Percentiles rank a stretch among this genome's conserved stretches.
Evolutionary conservation across 2,329 filamentous ascomycete species (phyloP).

Genomic region (Diatrype stigma): DNA sequence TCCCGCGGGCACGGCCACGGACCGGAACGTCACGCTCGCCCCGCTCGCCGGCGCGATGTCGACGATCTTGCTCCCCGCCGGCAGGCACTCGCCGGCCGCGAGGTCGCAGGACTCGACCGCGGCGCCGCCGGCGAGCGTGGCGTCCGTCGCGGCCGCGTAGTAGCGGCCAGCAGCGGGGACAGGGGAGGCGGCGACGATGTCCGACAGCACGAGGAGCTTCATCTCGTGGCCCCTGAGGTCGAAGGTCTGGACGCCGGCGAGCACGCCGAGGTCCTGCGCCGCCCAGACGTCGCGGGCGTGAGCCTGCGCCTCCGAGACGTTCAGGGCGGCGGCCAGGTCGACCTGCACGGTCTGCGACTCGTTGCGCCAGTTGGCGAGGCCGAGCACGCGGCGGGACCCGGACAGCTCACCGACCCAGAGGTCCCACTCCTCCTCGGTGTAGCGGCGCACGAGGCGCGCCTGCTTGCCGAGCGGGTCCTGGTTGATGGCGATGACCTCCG

Average conservation of each 20-base stretch:
- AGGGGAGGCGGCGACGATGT: constrained; percentile 22
- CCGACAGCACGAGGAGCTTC: constrained; percentile 33
- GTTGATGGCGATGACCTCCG: constrained; percentile 53
- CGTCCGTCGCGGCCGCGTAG: constrained; percentile 33
- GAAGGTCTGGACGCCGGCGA: constrained; percentile 29
- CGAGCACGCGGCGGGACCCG: constrained; percentile 37
- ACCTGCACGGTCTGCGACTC: constrained; percentile 37
- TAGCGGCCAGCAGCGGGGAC: constrained; percentile 25
- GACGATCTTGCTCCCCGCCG: constrained; percentile 38
- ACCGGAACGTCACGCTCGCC: constrained; percentile 33
- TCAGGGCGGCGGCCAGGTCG: constrained; percentile 33
- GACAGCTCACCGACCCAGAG: constrained; percentile 47
- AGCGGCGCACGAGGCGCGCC: constrained; percentile 44
- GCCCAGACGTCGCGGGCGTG: constrained; percentile 37
- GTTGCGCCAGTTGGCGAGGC: constrained; percentile 47
- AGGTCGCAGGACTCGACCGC: constrained; percentile 28
- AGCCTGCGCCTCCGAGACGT: constrained; percentile 32
- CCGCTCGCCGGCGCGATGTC: constrained; percentile 30
- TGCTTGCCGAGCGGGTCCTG: constrained; percentile 51
- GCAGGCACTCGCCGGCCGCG: constrained; percentile 33
- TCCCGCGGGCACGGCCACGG: constrained; percentile 22
- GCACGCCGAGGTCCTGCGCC: constrained; percentile 25
- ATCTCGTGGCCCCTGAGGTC: constrained; percentile 35
- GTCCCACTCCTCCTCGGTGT: constrained; percentile 46
- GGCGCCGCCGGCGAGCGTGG: constrained; percentile 33